phyloP scores from a whole-genome alignment of 1,284 basidiomycete species.

The Trichosporon ovoides region DNA sequence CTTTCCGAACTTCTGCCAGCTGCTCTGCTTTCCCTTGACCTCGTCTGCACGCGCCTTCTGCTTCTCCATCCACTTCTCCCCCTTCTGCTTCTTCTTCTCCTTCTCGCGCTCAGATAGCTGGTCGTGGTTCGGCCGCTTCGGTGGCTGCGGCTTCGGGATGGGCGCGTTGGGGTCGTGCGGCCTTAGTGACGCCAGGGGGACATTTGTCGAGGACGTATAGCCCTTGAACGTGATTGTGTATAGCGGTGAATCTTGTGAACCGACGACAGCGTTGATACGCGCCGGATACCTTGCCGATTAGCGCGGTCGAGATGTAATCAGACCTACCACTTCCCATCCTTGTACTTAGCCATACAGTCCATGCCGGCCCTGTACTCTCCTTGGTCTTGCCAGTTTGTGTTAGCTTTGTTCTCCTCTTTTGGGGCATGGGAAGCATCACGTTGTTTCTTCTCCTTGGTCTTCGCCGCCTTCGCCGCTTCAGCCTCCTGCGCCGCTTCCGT shows the following conservation, averaged over 20 bases:
- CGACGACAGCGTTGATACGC: constrained; percentile 79
- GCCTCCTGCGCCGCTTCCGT: constrained; percentile 63
- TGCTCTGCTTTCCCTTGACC: constrained; percentile 78
- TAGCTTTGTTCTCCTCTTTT: background rate
- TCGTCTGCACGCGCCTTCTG: constrained; percentile 84
- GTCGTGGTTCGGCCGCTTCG: constrained; percentile 71
- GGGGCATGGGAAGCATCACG: constrained; percentile 5
- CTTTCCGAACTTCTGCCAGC: constrained; percentile 97
- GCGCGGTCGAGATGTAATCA: background rate
- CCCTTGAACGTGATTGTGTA: constrained; percentile 94
- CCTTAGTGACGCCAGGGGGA: constrained; percentile 69
- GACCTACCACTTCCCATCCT: constrained; percentile 66
- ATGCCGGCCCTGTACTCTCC: constrained; percentile 65
- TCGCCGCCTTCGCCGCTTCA: constrained; percentile 15
- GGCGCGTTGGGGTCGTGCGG: constrained; percentile 48
- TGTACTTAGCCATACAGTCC: constrained; percentile 87
- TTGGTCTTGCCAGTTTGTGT: constrained; percentile 34
- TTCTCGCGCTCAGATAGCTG: constrained; percentile 76
- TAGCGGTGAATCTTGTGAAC: constrained; percentile 74
- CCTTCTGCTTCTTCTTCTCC: constrained; percentile 89
- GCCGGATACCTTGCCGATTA: constrained; percentile 66
- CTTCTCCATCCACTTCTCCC: constrained; percentile 87
- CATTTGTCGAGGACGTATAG: constrained; percentile 89
- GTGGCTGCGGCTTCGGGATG: constrained; percentile 55
- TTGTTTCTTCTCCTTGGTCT: constrained; percentile 18